Evolutionary conservation across 2,329 filamentous ascomycete species (phyloP).

Genomic region (Ophiocordyceps unilateralis): DNA sequence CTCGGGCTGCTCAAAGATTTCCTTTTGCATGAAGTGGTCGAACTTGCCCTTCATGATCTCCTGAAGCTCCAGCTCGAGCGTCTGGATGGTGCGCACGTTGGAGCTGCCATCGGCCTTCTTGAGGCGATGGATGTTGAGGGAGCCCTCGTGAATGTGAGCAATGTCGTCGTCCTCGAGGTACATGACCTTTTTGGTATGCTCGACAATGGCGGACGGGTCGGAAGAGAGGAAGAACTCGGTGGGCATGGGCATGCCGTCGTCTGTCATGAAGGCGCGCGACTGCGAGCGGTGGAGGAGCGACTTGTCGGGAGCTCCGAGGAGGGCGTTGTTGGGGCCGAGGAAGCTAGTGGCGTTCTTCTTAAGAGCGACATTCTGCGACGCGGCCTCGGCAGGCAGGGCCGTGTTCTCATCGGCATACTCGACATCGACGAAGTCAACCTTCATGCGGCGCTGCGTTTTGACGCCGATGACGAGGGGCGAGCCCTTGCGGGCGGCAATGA

Average conservation of each 20-base stretch:
- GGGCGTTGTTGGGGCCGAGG: conserved; percentile 39
- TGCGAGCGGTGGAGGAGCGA: conserved; percentile 95
- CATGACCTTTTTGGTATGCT: conserved; percentile 99
- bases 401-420: conserved; percentile 81
- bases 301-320: conserved; percentile 88
- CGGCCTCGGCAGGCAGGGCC: conserved; percentile 77
- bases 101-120: conserved; percentile 93
- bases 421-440: conserved; percentile 99
- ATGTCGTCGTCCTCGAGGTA: conserved; percentile 99
- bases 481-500: conserved; percentile 95
- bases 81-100: conserved; percentile 96
- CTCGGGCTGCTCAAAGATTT: conserved; percentile 99
- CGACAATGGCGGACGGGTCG: conserved; percentile 92
- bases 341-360: conserved; percentile 69
- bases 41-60: conserved; percentile 99
- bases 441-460: conserved; percentile 96
- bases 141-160: conserved; percentile 97
- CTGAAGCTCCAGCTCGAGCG: conserved; percentile 94
- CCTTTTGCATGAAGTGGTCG: conserved; percentile 99
- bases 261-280: conserved; percentile 95
- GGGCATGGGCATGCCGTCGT: conserved; percentile 93
- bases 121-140: conserved; percentile 95
- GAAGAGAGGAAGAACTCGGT: conserved; percentile 99
- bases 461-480: conserved; percentile 95
- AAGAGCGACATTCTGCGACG: conserved; percentile 88